Evolutionary conservation across 164 flowering plant species (phyloP), one percentile per base, ranked within the genome.

Genomic region (Cinnamomum micranthum): DNA sequence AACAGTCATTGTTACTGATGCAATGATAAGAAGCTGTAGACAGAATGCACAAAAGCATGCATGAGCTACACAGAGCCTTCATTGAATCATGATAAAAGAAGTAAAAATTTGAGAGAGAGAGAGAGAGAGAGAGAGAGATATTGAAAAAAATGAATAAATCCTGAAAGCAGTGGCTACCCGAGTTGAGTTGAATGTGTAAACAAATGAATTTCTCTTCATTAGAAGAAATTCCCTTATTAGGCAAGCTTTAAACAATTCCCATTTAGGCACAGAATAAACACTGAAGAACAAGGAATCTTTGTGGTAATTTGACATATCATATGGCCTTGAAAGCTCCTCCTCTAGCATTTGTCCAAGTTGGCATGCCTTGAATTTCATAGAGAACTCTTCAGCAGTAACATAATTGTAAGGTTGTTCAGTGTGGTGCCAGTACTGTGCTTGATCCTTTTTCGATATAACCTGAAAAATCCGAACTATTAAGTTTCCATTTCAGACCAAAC

Each of bases 401-500:
- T 81, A 90, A 51, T 74, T 69, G 71, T 90, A 86, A 63, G 89
- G 82, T 24, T 71, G 70, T 9, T 84, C 79, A 10, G 76, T 73
- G 17, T 15, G 65, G 59, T 62, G 25, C 90, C 92, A 90, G 75
- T 89, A 88, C 72, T 89, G 88, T 64, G 69, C 86, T 79, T 89
- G 95, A 75, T 91, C 92, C 62, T 88, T 91, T 75, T 70, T 83
- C 3, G 90, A 88, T 13, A 77, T 80, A 7, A 91, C 89, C 90
- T 91, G 83, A 41, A 41, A 41, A 41, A 6, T 41, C 47, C 10
- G 1, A 41, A 41, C 1, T 41, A 41, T 6, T 41, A 9, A 41
- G 47, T 41, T 7, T 41, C 47, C 9, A 41, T 41, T 41, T 41
- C 47, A 41, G 47, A 41, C 9, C 47, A 41, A 6, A 41, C 10